Evolutionary conservation across 1,284 basidiomycete species (phyloP).

Genomic region (Ustilago crameri): DNA sequence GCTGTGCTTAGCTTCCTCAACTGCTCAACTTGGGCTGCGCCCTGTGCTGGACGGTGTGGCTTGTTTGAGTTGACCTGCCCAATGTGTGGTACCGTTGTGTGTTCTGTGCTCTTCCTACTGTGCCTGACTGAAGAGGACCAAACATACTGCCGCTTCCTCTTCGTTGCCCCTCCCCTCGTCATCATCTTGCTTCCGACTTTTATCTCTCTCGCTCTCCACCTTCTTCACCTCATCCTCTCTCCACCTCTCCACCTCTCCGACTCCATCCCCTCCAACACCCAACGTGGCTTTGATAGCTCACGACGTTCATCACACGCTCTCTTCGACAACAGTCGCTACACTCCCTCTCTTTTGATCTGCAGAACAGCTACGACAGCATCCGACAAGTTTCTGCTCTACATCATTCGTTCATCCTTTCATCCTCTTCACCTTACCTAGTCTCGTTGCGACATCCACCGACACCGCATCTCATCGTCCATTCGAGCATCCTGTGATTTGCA

Average conservation of each 20-base stretch:
- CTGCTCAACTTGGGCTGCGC: too few relatives aligned
- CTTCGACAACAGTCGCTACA: neutral
- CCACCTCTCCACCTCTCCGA: conserved; percentile 8
- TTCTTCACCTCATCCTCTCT: conserved; percentile 4
- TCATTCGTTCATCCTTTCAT: neutral
- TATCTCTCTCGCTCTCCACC: neutral
- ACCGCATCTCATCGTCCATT: conserved; percentile 9
- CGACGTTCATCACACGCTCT: conserved; percentile 24
- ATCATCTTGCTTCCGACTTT: too few relatives aligned
- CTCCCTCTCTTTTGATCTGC: conserved; percentile 2
- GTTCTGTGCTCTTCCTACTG: neutral
- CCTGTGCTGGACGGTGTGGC: too few relatives aligned
- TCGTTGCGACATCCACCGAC: conserved; percentile 9
- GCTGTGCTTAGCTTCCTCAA: too few relatives aligned
- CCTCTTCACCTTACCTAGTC: neutral
- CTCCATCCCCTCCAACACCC: conserved; percentile 12
- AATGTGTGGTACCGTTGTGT: neutral
- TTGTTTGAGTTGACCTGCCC: conserved; percentile 8
- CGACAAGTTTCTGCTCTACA: conserved; percentile 4
- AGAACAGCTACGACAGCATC: conserved; percentile 41
- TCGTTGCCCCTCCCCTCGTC: neutral
- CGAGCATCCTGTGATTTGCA: conserved; percentile 19
- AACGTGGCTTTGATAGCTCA: conserved; percentile 43
- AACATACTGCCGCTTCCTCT: neutral
- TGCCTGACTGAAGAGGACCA: neutral